These are phyloP conservation scores for Colletotrichum salicis DNA, from an alignment of 2,329 filamentous ascomycete species.

Conservation along the genomic window DNA sequence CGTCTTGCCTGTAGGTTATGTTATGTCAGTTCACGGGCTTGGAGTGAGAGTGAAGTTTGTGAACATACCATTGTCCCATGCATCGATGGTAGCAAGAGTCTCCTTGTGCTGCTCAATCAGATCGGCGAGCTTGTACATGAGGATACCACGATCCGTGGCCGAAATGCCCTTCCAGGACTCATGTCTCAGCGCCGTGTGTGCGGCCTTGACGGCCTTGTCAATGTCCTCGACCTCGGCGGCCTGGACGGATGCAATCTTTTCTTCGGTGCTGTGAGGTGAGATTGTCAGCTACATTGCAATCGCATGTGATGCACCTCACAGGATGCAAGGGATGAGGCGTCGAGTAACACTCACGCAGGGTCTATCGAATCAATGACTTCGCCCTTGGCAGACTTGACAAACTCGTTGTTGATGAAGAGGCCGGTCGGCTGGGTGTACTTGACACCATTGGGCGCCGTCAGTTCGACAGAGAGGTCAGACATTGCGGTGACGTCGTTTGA, in stretches of 20 bases:
- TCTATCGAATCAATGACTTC: constrained; percentile 72
- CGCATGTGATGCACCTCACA: neutral
- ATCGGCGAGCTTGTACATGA: constrained; percentile 78
- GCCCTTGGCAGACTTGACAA: constrained; percentile 66
- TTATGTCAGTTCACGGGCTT: neutral
- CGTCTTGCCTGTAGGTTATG: constrained; percentile 59
- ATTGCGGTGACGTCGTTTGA: constrained; percentile 1
- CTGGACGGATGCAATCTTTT: constrained; percentile 70
- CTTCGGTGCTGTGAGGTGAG: neutral
- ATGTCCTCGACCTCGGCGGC: constrained; percentile 73
- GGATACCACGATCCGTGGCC: constrained; percentile 71
- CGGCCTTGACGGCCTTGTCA: constrained; percentile 72
- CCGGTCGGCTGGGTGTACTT: constrained; percentile 75
- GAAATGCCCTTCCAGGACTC: constrained; percentile 76
- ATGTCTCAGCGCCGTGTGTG: constrained; percentile 74
- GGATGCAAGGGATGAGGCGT: neutral
- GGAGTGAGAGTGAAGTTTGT: too few species aligned
- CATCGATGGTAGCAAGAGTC: constrained; percentile 66
- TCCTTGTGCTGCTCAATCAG: constrained; percentile 73
- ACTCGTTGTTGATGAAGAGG: constrained; percentile 83
- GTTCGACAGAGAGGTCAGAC: constrained; percentile 53
- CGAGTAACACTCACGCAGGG: constrained; percentile 59
- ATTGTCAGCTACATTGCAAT: neutral
- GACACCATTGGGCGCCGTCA: constrained; percentile 76
- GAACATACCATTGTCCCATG: constrained; percentile 70